A percentile compares a stretch with the other conserved stretches of the same genome.
phyloP scores from a whole-genome alignment of 441 rosid species.

The Euphorbia corollata region DNA sequence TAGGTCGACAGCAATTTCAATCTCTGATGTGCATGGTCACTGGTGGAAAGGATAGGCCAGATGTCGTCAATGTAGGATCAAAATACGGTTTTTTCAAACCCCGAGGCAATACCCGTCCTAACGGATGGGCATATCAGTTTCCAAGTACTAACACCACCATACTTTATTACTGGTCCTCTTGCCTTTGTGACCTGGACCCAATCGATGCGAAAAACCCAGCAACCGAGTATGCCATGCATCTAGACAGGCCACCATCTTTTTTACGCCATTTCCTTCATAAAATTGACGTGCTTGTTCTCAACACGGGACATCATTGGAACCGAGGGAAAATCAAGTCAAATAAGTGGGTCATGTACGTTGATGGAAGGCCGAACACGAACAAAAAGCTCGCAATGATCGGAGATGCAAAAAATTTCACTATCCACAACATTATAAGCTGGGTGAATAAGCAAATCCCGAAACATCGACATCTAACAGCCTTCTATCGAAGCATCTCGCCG shows the following conservation, averaged over 20 bases:
- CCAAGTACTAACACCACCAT: conserved; percentile 68
- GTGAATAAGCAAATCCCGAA: conserved; percentile 57
- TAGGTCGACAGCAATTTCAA: conserved; percentile 91
- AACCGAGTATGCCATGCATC: conserved; percentile 84
- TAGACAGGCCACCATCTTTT: conserved; percentile 83
- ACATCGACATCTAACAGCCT: conserved; percentile 57
- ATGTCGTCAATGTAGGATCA: conserved; percentile 61
- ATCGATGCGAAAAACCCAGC: conserved; percentile 39
- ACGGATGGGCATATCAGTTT: conserved; percentile 87
- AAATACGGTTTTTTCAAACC: conserved; percentile 62
- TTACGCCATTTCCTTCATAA: conserved; percentile 45
- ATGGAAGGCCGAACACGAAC: conserved; percentile 53
- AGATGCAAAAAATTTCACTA: conserved; percentile 67
- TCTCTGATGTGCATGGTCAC: conserved; percentile 93
- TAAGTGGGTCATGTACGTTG: conserved; percentile 76
- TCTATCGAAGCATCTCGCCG: conserved; percentile 81
- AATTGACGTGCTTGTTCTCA: conserved; percentile 66
- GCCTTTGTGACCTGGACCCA: conserved; percentile 69
- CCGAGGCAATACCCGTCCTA: conserved; percentile 55
- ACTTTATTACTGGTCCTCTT: conserved; percentile 82
- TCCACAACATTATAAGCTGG: conserved; percentile 77
- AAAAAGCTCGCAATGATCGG: conserved; percentile 60
- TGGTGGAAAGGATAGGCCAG: conserved; percentile 46
- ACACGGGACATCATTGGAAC: conserved; percentile 95
- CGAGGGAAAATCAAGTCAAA: conserved; percentile 70